Evolutionary conservation across 805 yeast genomes (phyloP), one percentile per base, ranked within the genome.

Genomic region (Nematodospora valgi): DNA sequence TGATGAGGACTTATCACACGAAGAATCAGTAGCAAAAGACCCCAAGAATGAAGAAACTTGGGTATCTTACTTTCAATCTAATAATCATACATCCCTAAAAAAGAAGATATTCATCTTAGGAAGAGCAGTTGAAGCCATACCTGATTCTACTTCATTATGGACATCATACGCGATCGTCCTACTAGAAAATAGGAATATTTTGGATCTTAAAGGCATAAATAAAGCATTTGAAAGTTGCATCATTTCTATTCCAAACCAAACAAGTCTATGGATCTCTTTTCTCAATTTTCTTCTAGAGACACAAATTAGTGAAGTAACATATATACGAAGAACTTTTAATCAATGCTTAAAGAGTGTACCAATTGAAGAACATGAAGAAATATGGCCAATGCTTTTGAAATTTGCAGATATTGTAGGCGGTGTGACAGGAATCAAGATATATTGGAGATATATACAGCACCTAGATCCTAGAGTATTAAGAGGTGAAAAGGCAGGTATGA

Each of bases 111-210:
- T 72, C 37, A 62, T 82, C 2, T 49, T 72, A 35, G 71, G 67
- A 38, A 53, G 93, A 49, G 80, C 84, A 0, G 68, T 74, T 11
- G 43, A 46, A 6, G 47, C 53, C 8, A 47, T 76, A 10, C 64
- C 62, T 6, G 51, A 72, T 33, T 72, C 78, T 3, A 69, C 69
- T 41, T 70, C 74, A 43, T 48, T 82, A 16, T 82, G 87, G 87
- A 55, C 58, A 37, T 27, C 53, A 7, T 78, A 76, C 44, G 43
- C 78, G 16, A 68, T 67, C 15, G 43, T 71, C 17, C 52, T 80
- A 17, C 41, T 63, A 0, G 53, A 51, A 2, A 23, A 38, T 12
- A 15, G n/a, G 17, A 17, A 24, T 21, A n/a, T n/a, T n/a, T n/a
- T n/a, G n/a, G n/a, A n/a, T n/a, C n/a, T n/a, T n/a, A n/a, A n/a